phyloP scores from a whole-genome alignment of 2,329 filamentous ascomycete genomes.

The Raffaelea albimanens region DNA sequence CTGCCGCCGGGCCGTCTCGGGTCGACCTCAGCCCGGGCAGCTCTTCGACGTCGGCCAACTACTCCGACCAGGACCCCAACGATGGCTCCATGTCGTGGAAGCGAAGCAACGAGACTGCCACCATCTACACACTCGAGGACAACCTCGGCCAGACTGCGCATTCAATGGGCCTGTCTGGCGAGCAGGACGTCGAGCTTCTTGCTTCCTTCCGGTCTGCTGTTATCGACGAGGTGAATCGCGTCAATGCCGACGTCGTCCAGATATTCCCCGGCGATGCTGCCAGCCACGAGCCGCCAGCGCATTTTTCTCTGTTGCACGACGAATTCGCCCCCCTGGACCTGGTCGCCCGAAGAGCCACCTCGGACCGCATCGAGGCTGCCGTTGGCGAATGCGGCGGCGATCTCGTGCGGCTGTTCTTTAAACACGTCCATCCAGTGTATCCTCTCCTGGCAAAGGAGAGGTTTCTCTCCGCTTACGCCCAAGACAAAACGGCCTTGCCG shows the following conservation, averaged over 20 bases:
- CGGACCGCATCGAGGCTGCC: slow-evolving; percentile 30
- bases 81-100: background rate
- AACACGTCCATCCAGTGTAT: slow-evolving; percentile 33
- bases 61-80: too few relatives aligned
- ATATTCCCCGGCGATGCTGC: slow-evolving; percentile 1
- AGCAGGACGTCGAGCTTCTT: slow-evolving; percentile 37
- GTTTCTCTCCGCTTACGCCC: slow-evolving; percentile 28
- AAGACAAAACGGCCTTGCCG: slow-evolving; percentile 28
- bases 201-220: slow-evolving; percentile 37
- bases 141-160: slow-evolving; percentile 31
- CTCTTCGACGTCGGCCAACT: too few relatives aligned
- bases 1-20: too few relatives aligned
- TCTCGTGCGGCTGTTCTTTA: slow-evolving; percentile 35
- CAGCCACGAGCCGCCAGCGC: slow-evolving; percentile 30
- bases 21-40: too few relatives aligned
- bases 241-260: slow-evolving; percentile 25
- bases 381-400: slow-evolving; percentile 29
- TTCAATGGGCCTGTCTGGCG: slow-evolving; percentile 32
- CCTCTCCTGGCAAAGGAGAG: slow-evolving; percentile 34
- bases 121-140: slow-evolving; percentile 30
- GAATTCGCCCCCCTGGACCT: slow-evolving; percentile 34
- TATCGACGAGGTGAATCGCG: slow-evolving; percentile 30
- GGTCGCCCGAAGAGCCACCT: slow-evolving; percentile 25
- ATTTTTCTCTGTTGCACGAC: slow-evolving; percentile 35
- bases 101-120: background rate